Evolutionary conservation across 2,329 filamentous ascomycete genomes (phyloP).

Genomic region (Botrytis galanthina): DNA sequence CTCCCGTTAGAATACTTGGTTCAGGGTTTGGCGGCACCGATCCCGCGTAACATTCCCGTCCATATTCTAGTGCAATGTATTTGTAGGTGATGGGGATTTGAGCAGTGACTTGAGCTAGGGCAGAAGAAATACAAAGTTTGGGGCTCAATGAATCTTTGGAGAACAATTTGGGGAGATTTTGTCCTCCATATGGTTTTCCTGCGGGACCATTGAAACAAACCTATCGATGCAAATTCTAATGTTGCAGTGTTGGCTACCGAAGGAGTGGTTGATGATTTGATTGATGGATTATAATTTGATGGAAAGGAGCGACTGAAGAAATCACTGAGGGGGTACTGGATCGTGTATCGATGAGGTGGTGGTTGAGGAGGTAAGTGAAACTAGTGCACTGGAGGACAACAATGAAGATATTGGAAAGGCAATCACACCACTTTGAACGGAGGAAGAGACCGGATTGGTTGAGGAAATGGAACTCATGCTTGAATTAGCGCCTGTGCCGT

Average conservation of each 20-base stretch:
- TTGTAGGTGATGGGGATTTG: conserved; percentile 34
- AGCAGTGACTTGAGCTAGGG: conserved; percentile 34
- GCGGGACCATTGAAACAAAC: conserved; percentile 36
- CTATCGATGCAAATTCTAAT: conserved; percentile 36
- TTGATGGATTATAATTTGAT: background rate
- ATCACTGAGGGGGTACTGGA: background rate
- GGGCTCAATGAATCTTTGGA: conserved; percentile 39
- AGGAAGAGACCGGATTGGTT: background rate
- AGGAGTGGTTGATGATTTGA: conserved; percentile 17
- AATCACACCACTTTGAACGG: background rate
- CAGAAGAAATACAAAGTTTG: conserved; percentile 40
- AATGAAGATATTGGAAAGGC: background rate
- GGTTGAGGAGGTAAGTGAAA: background rate
- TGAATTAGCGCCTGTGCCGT: background rate
- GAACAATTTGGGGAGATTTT: conserved; percentile 38
- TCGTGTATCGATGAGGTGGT: background rate
- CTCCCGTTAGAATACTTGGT: conserved; percentile 21
- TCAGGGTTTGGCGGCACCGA: conserved; percentile 27
- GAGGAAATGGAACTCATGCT: conserved; percentile 16
- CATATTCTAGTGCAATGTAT: conserved; percentile 40
- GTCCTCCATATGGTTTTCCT: conserved; percentile 27
- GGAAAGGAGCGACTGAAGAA: conserved; percentile 12
- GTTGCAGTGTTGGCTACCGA: conserved; percentile 25
- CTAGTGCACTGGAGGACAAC: background rate
- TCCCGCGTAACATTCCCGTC: conserved; percentile 40